Conservation (phyloP, 164 flowering plant genomes). For the Aristolochia californica region DNA sequence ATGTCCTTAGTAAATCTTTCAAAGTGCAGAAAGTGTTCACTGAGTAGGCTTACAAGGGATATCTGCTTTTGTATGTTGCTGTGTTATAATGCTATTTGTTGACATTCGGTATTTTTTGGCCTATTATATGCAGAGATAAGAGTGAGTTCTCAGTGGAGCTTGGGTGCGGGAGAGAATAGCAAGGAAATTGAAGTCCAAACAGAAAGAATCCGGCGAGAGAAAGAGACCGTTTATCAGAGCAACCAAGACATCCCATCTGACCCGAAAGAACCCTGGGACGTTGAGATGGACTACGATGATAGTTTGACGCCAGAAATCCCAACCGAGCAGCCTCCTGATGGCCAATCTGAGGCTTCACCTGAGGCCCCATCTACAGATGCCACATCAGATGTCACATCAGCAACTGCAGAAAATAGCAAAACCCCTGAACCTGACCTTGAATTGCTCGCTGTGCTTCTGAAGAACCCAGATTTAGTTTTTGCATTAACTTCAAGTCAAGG, state of each 20-base stretch:
- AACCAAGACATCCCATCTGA: constrained; percentile 52
- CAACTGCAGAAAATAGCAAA: constrained; percentile 4
- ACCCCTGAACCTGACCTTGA: constrained; percentile 67
- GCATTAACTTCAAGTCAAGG: constrained; percentile 83
- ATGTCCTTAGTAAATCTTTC: too few relatives aligned
- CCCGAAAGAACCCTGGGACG: constrained; percentile 95
- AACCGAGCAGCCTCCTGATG: constrained; percentile 57
- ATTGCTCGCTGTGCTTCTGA: constrained; percentile 74
- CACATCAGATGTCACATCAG: neutral
- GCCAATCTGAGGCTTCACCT: constrained; percentile 27
- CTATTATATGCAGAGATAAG: constrained; percentile 53
- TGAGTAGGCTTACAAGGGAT: too few relatives aligned
- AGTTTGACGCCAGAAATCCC: constrained; percentile 73
- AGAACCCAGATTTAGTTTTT: constrained; percentile 83
- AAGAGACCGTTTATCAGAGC: constrained; percentile 44
- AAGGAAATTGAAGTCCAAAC: constrained; percentile 79
- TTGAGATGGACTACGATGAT: constrained; percentile 94
- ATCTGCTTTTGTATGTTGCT: too few relatives aligned
- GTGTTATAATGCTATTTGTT: too few relatives aligned
- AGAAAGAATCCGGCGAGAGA: constrained; percentile 61
- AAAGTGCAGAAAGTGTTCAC: too few relatives aligned
- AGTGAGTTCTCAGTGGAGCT: constrained; percentile 41
- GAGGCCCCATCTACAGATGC: neutral
- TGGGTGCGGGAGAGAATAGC: constrained; percentile 68
- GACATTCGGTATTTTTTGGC: neutral